Conservation (phyloP, 2,329 filamentous ascomycete genomes). For the Hymenoscyphus albidus region DNA sequence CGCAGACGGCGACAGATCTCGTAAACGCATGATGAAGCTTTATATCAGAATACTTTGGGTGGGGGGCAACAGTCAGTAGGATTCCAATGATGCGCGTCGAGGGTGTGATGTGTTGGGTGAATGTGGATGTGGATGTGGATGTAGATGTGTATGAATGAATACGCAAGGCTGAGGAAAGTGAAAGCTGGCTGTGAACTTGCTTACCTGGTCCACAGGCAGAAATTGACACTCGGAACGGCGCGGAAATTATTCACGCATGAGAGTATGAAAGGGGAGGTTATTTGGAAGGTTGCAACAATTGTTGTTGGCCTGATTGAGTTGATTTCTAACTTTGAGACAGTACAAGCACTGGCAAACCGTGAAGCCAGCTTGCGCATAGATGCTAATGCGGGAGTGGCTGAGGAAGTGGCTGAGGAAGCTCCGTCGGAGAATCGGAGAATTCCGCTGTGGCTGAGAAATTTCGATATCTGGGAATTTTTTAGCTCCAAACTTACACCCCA, state of each 20-base stretch:
- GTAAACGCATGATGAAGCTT: constrained; percentile 30
- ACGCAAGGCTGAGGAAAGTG: background rate
- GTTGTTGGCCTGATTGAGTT: background rate
- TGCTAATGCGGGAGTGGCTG: background rate
- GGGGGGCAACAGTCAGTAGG: background rate
- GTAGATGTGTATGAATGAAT: background rate
- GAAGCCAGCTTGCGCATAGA: background rate
- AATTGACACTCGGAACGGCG: constrained; percentile 7
- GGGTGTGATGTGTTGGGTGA: background rate
- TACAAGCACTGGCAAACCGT: background rate
- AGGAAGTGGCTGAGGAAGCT: background rate
- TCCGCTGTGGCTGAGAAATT: constrained; percentile 4
- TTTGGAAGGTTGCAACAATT: background rate
- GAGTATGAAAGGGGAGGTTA: background rate
- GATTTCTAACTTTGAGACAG: background rate
- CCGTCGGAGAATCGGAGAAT: background rate
- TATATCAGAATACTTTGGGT: constrained; percentile 14
- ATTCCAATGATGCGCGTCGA: background rate
- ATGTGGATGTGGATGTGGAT: background rate
- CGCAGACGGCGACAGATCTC: constrained; percentile 38
- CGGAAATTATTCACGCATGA: constrained; percentile 5
- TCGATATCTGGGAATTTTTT: background rate
- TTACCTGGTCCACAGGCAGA: background rate
- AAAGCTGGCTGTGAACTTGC: background rate
- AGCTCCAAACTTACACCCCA: background rate